Conservation (phyloP, 768 basidiomycete genomes). For the Thelephora ganbajun region DNA sequence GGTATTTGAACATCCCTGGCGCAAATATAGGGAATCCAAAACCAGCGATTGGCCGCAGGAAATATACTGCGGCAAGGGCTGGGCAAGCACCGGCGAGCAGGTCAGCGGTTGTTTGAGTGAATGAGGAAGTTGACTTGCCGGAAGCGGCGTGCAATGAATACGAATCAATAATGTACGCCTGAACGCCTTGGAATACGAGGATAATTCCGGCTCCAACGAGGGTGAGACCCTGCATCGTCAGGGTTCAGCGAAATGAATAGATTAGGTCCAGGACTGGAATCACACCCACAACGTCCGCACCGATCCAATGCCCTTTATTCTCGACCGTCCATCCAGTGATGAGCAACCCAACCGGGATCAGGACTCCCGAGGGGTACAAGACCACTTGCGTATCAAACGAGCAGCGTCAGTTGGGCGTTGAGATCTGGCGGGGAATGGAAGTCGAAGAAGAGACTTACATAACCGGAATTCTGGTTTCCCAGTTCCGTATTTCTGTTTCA, state of each 20-base stretch:
- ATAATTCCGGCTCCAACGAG: constrained; percentile 45
- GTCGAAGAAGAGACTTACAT: constrained; percentile 17
- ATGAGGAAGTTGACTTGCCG: constrained; percentile 22
- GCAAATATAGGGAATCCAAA: constrained; percentile 74
- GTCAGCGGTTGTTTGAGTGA: constrained; percentile 1
- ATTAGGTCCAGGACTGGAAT: not conserved
- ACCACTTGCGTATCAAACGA: constrained; percentile 25
- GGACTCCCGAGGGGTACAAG: constrained; percentile 42
- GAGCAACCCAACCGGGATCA: constrained; percentile 55
- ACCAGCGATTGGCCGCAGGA: constrained; percentile 49
- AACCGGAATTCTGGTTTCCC: constrained; percentile 41
- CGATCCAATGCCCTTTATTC: constrained; percentile 50
- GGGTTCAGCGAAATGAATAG: not conserved
- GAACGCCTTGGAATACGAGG: constrained; percentile 44
- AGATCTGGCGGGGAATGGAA: not conserved
- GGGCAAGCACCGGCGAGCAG: constrained; percentile 4
- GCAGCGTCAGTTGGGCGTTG: not conserved
- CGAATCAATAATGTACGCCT: constrained; percentile 54
- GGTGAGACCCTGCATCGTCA: constrained; percentile 34
- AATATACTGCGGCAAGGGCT: constrained; percentile 55
- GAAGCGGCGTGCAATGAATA: constrained; percentile 59
- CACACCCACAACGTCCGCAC: constrained; percentile 44
- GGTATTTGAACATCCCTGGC: constrained; percentile 44
- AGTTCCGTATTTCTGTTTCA: constrained; percentile 37
- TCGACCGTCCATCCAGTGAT: constrained; percentile 61